These are phyloP conservation scores for Adansonia grandidieri DNA, from an alignment of 441 rosid genomes.

Conservation along the genomic window DNA sequence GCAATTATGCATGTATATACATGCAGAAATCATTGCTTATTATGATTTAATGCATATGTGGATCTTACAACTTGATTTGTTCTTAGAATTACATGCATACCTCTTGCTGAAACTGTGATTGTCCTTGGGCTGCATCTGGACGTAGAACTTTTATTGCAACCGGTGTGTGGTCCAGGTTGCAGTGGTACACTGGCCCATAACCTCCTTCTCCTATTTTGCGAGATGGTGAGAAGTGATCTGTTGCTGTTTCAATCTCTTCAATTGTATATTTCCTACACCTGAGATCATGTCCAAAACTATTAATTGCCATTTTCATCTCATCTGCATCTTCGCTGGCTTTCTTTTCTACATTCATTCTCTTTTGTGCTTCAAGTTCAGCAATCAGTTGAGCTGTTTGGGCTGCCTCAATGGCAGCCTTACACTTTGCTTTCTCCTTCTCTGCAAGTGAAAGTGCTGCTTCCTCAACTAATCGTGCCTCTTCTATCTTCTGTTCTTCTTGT, in stretches of 20 bases:
- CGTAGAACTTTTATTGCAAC: conserved; percentile 84
- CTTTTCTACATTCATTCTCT: conserved; percentile 58
- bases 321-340: conserved; percentile 51
- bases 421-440: conserved; percentile 70
- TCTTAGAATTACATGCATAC: conserved; percentile 32
- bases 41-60: background rate
- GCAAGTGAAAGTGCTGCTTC: conserved; percentile 68
- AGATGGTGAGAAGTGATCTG: conserved; percentile 50
- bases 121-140: conserved; percentile 85
- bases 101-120: conserved; percentile 82
- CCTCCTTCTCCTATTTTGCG: conserved; percentile 95
- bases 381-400: conserved; percentile 63
- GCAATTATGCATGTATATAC: background rate
- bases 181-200: conserved; percentile 80
- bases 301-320: conserved; percentile 41
- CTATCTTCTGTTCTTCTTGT: conserved; percentile 54
- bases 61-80: background rate
- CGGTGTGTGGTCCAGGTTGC: conserved; percentile 66
- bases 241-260: conserved; percentile 77
- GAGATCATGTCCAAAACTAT: conserved; percentile 35
- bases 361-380: conserved; percentile 74
- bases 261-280: conserved; percentile 66
- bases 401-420: conserved; percentile 69
- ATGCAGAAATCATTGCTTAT: background rate
- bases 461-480: conserved; percentile 60